phyloP scores from a whole-genome alignment of 2,329 filamentous ascomycete genomes.

The Bisporella sp. region DNA sequence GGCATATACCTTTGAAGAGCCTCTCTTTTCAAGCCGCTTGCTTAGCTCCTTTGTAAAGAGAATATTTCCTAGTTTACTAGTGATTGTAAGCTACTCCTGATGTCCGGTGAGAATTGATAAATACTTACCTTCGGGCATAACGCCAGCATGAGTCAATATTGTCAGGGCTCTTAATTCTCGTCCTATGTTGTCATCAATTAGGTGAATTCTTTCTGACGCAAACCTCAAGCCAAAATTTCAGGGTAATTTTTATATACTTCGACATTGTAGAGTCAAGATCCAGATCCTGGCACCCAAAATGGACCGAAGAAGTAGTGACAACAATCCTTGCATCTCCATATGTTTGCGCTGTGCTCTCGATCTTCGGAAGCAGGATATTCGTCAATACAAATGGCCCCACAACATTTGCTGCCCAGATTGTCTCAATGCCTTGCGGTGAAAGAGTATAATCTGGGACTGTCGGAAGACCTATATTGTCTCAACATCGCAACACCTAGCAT shows the following conservation, averaged over 20 bases:
- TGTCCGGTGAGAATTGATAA: not conserved
- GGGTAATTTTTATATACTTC: no score
- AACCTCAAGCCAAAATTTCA: no score
- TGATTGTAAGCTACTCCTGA: not conserved
- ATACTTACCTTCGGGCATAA: not conserved
- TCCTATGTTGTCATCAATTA: not conserved
- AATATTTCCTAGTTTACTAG: slow-evolving; percentile 1
- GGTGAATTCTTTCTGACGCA: no score
- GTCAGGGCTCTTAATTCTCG: not conserved
- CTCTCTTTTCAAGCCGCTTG: not conserved
- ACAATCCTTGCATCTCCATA: slow-evolving; percentile 1
- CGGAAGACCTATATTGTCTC: not conserved
- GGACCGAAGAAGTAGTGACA: not conserved
- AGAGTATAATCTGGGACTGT: not conserved
- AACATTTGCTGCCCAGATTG: slow-evolving; percentile 1
- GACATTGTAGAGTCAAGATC: not conserved
- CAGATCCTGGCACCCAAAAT: slow-evolving; percentile 1
- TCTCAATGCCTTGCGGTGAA: slow-evolving; percentile 3
- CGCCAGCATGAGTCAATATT: not conserved
- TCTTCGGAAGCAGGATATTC: not conserved
- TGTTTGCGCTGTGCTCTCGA: not conserved
- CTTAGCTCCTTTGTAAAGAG: slow-evolving; percentile 1
- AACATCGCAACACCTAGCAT: not conserved
- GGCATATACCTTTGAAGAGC: not conserved
- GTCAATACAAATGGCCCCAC: not conserved